phyloP scores from a whole-genome alignment of 2,329 filamentous ascomycete species.

The Pseudogymnoascus sp. region DNA sequence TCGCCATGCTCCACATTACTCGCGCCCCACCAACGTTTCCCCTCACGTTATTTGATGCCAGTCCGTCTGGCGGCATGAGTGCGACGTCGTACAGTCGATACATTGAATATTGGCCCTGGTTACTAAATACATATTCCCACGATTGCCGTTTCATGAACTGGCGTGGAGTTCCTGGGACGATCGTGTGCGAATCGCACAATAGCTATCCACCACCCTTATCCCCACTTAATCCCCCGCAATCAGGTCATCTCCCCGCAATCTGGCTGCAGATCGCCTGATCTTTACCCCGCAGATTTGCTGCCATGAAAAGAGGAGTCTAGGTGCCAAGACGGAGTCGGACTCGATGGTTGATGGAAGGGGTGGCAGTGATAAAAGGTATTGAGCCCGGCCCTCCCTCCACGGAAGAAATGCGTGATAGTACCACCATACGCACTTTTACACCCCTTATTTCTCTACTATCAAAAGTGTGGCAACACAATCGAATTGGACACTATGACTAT shows the following conservation, averaged over 20 bases:
- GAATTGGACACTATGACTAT: neutral
- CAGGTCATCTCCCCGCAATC: neutral
- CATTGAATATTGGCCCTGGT: neutral
- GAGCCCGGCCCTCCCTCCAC: neutral
- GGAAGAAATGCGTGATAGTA: neutral
- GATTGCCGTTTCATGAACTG: neutral
- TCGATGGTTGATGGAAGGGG: neutral
- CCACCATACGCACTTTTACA: neutral
- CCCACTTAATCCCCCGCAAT: neutral
- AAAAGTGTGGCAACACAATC: neutral
- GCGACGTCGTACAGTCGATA: neutral
- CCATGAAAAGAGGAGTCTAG: neutral
- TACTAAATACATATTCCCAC: neutral
- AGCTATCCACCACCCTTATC: neutral
- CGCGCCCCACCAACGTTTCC: neutral
- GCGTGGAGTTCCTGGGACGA: neutral
- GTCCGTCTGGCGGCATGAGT: neutral
- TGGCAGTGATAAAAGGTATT: neutral
- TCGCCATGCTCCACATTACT: neutral
- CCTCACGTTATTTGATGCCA: neutral
- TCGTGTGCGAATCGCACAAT: neutral
- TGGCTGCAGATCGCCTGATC: neutral
- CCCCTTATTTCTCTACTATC: neutral
- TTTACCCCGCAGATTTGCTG: neutral
- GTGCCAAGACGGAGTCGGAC: neutral